Base-by-base conservation (phyloP, 208 protist genomes). In the Leptomonas seymouri region DNA sequence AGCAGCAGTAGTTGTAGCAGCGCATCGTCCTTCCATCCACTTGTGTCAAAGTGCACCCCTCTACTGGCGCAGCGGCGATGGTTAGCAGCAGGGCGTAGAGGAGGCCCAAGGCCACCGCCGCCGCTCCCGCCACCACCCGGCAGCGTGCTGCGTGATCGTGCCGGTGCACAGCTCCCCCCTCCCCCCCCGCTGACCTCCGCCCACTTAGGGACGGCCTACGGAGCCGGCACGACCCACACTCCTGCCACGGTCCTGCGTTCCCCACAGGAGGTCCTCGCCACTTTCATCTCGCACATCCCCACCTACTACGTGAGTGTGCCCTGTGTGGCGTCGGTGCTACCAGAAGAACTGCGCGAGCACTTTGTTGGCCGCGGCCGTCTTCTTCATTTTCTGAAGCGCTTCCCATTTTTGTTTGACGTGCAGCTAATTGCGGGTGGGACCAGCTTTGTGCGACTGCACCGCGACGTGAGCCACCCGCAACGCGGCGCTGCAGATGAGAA, bases 381-480 rank as follows among this genome's bases (percentile, higher is more conserved):
- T 44, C 27, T 86, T 2, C 53, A 55, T 28, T 92, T 93, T 46
- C 34, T 94, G 16, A 75, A 78, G 25, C 82, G 84, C 11, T 92
- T 85, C 51, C 87, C 82, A 12, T 94, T 94, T 62, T 80, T 92
- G 36, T 94, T 96, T 57, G 89, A 96, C 34, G 30, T 96, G 11
- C 68, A 74, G 15, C 11, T 66, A 23, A 53, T 72, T 11, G 76
- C 86, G 30, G 44, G 18, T 15, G 76, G 53, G n/a, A 77, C 81
- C 56, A 65, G 62, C 21, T 77, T 88, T 28, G 89, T 96, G 49
- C 81, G 84, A 16, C 86, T 96, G 50, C 77, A 81, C 56, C 75
- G 76, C 9, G 89, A 92, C 57, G 72, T 93, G 15, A 88, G 68
- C 49, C 91, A 96, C 76, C 91, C 91, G 8, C 76, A 78, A 25